These are phyloP conservation scores for Saturnispora bothae DNA, from an alignment of 805 yeast species.

Conservation along the genomic window DNA sequence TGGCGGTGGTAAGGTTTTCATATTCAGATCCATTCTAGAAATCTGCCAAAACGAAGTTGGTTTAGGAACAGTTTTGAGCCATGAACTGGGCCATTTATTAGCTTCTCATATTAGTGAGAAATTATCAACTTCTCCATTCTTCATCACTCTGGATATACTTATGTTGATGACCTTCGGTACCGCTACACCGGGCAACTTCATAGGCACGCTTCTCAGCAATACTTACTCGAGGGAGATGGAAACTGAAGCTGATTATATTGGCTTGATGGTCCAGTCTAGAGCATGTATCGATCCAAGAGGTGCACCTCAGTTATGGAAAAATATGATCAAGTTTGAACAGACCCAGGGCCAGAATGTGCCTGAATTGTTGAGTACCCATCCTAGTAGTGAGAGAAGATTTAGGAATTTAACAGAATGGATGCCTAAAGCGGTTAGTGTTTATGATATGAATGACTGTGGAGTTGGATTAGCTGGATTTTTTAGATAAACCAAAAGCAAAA, in stretches of 20 bases:
- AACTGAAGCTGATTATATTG: slow-evolving; percentile 91
- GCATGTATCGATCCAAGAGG: slow-evolving; percentile 79
- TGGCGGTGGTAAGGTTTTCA: slow-evolving; percentile 94
- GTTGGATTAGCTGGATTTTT: not conserved
- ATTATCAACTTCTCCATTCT: slow-evolving; percentile 65
- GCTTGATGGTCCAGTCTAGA: slow-evolving; percentile 80
- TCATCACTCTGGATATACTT: slow-evolving; percentile 40
- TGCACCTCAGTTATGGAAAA: slow-evolving; percentile 68
- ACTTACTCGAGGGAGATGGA: slow-evolving; percentile 94
- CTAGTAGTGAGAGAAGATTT: slow-evolving; percentile 67
- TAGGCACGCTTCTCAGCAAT: slow-evolving; percentile 52
- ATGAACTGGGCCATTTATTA: slow-evolving; percentile 88
- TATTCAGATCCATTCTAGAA: slow-evolving; percentile 67
- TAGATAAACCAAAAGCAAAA: not conserved
- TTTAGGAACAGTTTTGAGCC: slow-evolving; percentile 87
- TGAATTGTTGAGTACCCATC: slow-evolving; percentile 82
- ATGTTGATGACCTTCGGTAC: slow-evolving; percentile 57
- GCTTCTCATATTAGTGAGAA: slow-evolving; percentile 88
- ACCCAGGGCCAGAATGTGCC: slow-evolving; percentile 27
- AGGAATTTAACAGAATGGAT: slow-evolving; percentile 59
- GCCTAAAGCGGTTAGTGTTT: slow-evolving; percentile 40
- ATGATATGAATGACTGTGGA: slow-evolving; percentile 34
- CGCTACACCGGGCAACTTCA: slow-evolving; percentile 36
- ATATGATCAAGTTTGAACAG: slow-evolving; percentile 55
- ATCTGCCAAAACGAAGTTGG: slow-evolving; percentile 81